Evolutionary conservation across 345 rosid genomes (phyloP).

Genomic region (Passiflora organensis): DNA sequence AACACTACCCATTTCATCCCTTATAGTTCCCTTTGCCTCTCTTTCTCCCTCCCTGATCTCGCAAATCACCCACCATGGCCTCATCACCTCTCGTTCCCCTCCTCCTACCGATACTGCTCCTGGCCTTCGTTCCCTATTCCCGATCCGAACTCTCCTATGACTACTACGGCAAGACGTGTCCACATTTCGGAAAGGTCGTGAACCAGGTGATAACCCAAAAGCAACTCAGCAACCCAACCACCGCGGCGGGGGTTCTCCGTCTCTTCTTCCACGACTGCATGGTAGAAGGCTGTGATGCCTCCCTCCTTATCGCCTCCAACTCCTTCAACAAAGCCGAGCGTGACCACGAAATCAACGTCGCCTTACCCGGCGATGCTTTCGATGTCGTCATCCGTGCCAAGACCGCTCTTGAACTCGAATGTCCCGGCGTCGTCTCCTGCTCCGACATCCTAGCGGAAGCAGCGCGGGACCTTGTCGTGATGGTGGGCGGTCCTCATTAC

Average conservation of each 20-base stretch:
- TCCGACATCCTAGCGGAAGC: constrained; percentile 20
- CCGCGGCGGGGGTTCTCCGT: constrained; percentile 17
- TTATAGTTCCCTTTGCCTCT: not conserved
- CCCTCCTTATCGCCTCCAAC: constrained; percentile 12
- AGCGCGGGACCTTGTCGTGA: constrained; percentile 15
- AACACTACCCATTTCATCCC: not conserved
- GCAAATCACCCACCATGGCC: not conserved
- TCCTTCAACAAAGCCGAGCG: constrained; percentile 9
- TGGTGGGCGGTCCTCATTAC: constrained; percentile 19
- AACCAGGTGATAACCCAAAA: constrained; percentile 2
- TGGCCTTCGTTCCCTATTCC: not conserved
- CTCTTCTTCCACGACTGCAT: constrained; percentile 23
- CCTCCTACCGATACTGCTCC: not conserved
- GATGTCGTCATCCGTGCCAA: constrained; percentile 14
- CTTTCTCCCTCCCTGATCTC: not conserved
- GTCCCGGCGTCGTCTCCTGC: constrained; percentile 21
- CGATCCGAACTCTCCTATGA: constrained; percentile 3
- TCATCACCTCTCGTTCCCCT: not conserved
- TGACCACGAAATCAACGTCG: constrained; percentile 11
- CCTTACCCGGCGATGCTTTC: constrained; percentile 21
- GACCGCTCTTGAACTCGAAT: constrained; percentile 14
- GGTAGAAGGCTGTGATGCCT: constrained; percentile 12
- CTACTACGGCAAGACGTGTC: constrained; percentile 15
- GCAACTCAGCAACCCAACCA: constrained; percentile 11
- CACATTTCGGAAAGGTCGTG: constrained; percentile 4